Conservation (phyloP, 768 basidiomycete species). For the Gymnopilus junonius region DNA sequence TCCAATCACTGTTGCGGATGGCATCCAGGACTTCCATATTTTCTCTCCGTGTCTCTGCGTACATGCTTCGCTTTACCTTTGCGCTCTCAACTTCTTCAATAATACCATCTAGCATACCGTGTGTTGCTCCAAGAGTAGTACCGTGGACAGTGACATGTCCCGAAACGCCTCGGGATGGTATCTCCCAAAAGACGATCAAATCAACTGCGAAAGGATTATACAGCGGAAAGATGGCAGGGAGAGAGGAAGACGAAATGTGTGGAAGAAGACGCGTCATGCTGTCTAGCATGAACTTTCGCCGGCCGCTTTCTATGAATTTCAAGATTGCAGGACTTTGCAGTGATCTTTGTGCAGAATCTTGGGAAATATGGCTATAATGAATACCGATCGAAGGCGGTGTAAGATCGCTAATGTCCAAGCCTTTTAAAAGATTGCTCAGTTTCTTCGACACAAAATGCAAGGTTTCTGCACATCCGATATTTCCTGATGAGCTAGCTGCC, state of each 20-base stretch:
- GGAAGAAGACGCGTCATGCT: constrained; percentile 47
- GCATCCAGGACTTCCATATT: constrained; percentile 67
- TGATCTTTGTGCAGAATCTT: constrained; percentile 27
- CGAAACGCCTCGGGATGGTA: constrained; percentile 58
- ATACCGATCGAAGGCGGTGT: constrained; percentile 60
- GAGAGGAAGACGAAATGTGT: constrained; percentile 56
- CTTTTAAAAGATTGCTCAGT: constrained; percentile 54
- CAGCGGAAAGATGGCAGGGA: constrained; percentile 76
- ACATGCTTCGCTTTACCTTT: constrained; percentile 83
- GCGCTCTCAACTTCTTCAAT: constrained; percentile 62
- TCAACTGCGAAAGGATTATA: constrained; percentile 77
- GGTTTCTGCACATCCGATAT: constrained; percentile 44
- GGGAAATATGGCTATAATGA: constrained; percentile 48
- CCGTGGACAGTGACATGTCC: constrained; percentile 68
- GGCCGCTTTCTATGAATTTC: constrained; percentile 56
- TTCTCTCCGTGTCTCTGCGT: constrained; percentile 86
- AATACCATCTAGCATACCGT: constrained; percentile 65
- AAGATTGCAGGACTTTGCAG: constrained; percentile 34
- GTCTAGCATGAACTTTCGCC: constrained; percentile 43
- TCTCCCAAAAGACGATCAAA: constrained; percentile 76
- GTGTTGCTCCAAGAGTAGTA: constrained; percentile 66
- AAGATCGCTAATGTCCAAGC: constrained; percentile 39
- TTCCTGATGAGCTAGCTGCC: constrained; percentile 41
- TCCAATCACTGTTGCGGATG: constrained; percentile 75
- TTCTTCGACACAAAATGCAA: constrained; percentile 55